phyloP scores from a whole-genome alignment of 2,329 filamentous ascomycete genomes.

The Ascochyta lentis region DNA sequence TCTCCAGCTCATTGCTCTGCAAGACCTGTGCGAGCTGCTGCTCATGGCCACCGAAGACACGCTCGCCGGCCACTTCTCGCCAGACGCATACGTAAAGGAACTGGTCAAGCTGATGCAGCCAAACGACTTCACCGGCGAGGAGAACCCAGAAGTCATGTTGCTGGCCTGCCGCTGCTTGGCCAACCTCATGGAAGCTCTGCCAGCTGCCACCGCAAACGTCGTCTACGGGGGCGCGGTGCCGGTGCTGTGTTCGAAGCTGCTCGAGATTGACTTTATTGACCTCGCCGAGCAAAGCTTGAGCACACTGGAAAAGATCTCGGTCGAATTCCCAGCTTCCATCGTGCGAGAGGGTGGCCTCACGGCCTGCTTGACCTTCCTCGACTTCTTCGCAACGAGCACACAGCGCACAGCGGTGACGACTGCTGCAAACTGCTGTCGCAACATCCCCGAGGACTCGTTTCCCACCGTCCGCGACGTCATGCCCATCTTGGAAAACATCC shows the following conservation, averaged over 20 bases:
- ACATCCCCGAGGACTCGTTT: slow-evolving; percentile 94
- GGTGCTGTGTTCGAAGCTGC: slow-evolving; percentile 89
- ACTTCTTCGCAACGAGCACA: slow-evolving; percentile 97
- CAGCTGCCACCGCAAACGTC: slow-evolving; percentile 90
- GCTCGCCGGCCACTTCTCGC: slow-evolving; percentile 90
- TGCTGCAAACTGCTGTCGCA: slow-evolving; percentile 96
- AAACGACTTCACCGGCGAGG: slow-evolving; percentile 81
- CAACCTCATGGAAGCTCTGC: slow-evolving; percentile 96
- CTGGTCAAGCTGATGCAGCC: slow-evolving; percentile 90
- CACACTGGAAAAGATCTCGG: slow-evolving; percentile 95
- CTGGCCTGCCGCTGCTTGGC: slow-evolving; percentile 93
- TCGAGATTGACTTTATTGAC: slow-evolving; percentile 97
- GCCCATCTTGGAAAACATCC: slow-evolving; percentile 89
- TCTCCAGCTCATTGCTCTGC: slow-evolving; percentile 86
- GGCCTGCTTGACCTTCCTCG: slow-evolving; percentile 93
- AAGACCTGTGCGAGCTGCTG: slow-evolving; percentile 91
- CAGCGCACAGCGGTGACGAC: slow-evolving; percentile 96
- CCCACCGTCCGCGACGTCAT: slow-evolving; percentile 91
- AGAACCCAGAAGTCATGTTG: slow-evolving; percentile 97
- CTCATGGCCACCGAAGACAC: slow-evolving; percentile 97
- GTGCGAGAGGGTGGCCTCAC: slow-evolving; percentile 94
- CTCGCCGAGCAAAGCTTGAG: slow-evolving; percentile 95
- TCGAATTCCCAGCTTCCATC: slow-evolving; percentile 93
- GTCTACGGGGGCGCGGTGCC: slow-evolving; percentile 98
- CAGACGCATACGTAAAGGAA: slow-evolving; percentile 95